A percentile compares a stretch with the other conserved stretches of the same genome.
phyloP scores from a whole-genome alignment of 164 flowering plant genomes.

The Stephania cephalantha region DNA sequence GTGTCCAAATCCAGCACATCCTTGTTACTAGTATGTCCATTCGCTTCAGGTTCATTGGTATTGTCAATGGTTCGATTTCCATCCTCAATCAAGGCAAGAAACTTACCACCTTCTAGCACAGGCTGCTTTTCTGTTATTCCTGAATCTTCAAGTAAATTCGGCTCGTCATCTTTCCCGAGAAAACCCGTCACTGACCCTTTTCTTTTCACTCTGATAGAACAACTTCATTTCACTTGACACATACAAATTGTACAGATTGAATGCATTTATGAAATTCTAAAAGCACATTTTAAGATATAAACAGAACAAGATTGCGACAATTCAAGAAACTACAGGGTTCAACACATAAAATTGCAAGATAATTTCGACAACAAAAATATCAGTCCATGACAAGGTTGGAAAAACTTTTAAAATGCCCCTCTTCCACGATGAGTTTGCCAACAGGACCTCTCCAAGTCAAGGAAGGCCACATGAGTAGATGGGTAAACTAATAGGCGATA shows the following conservation, averaged over 20 bases:
- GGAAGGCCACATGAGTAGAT: background rate
- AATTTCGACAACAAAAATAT: background rate
- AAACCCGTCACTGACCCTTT: slow-evolving; percentile 19
- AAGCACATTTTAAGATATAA: background rate
- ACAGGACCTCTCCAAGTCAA: background rate
- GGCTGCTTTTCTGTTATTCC: slow-evolving; percentile 32
- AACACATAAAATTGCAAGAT: background rate
- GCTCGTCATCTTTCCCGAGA: slow-evolving; percentile 15
- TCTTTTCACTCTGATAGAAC: slow-evolving; percentile 53
- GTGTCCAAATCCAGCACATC: slow-evolving; percentile 16
- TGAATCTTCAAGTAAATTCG: slow-evolving; percentile 21
- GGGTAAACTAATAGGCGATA: background rate
- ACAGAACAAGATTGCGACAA: background rate
- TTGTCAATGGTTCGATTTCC: slow-evolving; percentile 54
- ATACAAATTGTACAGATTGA: background rate
- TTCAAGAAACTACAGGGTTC: background rate
- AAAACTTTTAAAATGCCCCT: background rate
- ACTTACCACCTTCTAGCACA: slow-evolving; percentile 29
- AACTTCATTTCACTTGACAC: background rate
- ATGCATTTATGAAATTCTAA: background rate
- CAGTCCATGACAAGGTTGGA: background rate
- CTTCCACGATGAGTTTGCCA: background rate
- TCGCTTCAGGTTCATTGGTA: slow-evolving; percentile 49
- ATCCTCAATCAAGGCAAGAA: slow-evolving; percentile 56
- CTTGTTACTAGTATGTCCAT: slow-evolving; percentile 19